Conservation (phyloP, 2,329 filamentous ascomycete species). For the Emmonsiellopsis sp. region DNA sequence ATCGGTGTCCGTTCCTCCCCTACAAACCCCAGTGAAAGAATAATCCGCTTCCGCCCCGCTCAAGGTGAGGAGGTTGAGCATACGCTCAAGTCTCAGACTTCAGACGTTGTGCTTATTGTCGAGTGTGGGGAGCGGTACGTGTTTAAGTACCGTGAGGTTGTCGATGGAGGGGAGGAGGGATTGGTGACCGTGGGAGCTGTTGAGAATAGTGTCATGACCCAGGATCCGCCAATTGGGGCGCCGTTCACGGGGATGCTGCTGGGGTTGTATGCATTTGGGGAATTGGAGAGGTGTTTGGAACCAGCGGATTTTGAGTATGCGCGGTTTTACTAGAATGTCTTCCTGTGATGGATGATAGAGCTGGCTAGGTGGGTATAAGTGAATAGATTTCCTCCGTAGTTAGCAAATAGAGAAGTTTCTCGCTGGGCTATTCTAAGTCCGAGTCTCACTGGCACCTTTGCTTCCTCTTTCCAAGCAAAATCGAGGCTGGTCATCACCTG, state of each 20-base stretch:
- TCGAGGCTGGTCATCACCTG: too few relatives aligned
- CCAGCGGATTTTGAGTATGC: conserved; percentile 35
- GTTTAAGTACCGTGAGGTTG: conserved; percentile 18
- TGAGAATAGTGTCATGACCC: conserved; percentile 24
- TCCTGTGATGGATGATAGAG: background rate
- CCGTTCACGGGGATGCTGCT: conserved; percentile 39
- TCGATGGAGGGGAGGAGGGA: conserved; percentile 6
- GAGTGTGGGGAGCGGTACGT: conserved; percentile 22
- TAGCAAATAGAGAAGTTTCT: background rate
- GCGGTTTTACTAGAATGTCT: conserved; percentile 8
- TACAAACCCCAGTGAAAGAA: conserved; percentile 9
- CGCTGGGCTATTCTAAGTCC: too few relatives aligned
- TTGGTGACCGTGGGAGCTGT: conserved; percentile 21
- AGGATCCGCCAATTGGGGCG: conserved; percentile 28
- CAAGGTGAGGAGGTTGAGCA: conserved; percentile 12
- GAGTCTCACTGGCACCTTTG: too few relatives aligned
- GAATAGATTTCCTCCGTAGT: background rate
- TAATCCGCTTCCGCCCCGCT: conserved; percentile 19
- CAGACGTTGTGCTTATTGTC: conserved; percentile 19
- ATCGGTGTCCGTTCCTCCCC: conserved; percentile 29
- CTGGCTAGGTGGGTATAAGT: background rate
- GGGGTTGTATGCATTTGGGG: conserved; percentile 37
- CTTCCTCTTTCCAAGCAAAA: too few relatives aligned
- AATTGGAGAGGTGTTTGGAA: conserved; percentile 28
- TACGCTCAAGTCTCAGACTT: conserved; percentile 3